Percentiles rank a stretch among this genome's conserved stretches.
phyloP scores from a whole-genome alignment of 192 early-diverging fungal genomes.

The Phycomyces nitens region DNA sequence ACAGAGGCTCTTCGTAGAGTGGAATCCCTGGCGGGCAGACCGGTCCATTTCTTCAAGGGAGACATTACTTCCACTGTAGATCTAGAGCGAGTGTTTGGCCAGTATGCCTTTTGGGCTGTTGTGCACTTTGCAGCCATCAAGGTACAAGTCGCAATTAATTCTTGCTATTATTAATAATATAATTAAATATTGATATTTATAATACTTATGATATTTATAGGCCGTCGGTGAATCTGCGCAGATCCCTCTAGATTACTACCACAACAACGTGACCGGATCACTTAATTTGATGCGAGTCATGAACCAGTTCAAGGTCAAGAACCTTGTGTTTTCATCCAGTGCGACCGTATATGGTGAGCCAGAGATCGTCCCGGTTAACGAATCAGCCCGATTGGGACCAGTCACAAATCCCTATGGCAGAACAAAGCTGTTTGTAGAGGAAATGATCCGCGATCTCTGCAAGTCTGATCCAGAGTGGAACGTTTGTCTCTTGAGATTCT shows the following conservation, averaged over 20 bases:
- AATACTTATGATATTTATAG: no score
- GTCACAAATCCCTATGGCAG: conserved; percentile 92
- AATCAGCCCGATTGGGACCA: conserved; percentile 64
- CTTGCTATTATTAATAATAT: no score
- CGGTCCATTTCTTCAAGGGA: conserved; percentile 67
- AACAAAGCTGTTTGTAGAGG: conserved; percentile 93
- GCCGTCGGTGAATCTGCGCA: conserved; percentile 78
- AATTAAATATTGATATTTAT: not conserved
- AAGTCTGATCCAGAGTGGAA: conserved; percentile 60
- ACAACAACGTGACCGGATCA: conserved; percentile 91
- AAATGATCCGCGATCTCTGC: conserved; percentile 74
- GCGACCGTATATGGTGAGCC: conserved; percentile 89
- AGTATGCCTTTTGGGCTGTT: conserved; percentile 65
- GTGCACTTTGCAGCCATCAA: conserved; percentile 90
- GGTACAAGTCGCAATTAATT: not conserved
- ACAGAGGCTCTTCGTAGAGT: conserved; percentile 65
- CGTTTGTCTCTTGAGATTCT: conserved; percentile 73
- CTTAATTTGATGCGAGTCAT: conserved; percentile 81
- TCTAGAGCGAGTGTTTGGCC: conserved; percentile 68
- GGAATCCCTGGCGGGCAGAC: conserved; percentile 52
- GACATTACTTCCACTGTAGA: conserved; percentile 71
- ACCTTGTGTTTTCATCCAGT: conserved; percentile 93
- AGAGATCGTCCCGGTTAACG: conserved; percentile 66
- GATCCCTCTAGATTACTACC: conserved; percentile 86
- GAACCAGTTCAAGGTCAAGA: conserved; percentile 75